Percentiles rank a stretch among this genome's conserved stretches.
phyloP scores from a whole-genome alignment of 2,329 filamentous ascomycete genomes.

The Fusarium oligoseptatum region DNA sequence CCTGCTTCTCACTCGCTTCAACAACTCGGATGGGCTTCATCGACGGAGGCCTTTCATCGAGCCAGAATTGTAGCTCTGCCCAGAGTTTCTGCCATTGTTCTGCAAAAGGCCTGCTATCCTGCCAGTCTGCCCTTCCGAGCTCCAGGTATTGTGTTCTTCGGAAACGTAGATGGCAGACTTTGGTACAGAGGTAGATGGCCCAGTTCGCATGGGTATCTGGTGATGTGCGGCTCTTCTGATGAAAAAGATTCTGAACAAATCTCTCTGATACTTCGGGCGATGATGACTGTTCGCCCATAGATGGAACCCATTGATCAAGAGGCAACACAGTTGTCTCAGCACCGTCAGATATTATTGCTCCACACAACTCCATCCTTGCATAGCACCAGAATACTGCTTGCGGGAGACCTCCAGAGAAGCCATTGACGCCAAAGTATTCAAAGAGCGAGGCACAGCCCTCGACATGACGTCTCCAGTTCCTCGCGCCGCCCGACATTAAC shows the following conservation, averaged over 20 bases:
- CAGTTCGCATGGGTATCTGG: slow-evolving; percentile 67
- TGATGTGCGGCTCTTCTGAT: slow-evolving; percentile 48
- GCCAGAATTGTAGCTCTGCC: slow-evolving; percentile 63
- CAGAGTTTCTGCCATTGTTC: slow-evolving; percentile 60
- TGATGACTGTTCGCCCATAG: slow-evolving; percentile 19
- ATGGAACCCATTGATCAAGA: slow-evolving; percentile 62
- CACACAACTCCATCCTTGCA: slow-evolving; percentile 69
- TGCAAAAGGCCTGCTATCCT: slow-evolving; percentile 54
- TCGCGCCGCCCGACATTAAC: slow-evolving; percentile 61
- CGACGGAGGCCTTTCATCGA: slow-evolving; percentile 55
- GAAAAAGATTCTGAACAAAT: slow-evolving; percentile 41
- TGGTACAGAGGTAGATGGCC: slow-evolving; percentile 65
- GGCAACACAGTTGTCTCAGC: slow-evolving; percentile 63
- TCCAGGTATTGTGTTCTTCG: slow-evolving; percentile 53
- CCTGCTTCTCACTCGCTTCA: slow-evolving; percentile 46
- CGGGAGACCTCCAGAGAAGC: slow-evolving; percentile 57
- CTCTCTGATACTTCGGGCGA: slow-evolving; percentile 45
- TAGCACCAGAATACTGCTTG: slow-evolving; percentile 71
- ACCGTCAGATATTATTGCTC: slow-evolving; percentile 64
- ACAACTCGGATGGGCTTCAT: slow-evolving; percentile 49
- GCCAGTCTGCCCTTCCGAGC: slow-evolving; percentile 54
- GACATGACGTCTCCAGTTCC: slow-evolving; percentile 67
- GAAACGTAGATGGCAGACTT: slow-evolving; percentile 61
- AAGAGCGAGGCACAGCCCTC: slow-evolving; percentile 69
- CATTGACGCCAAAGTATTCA: slow-evolving; percentile 63